Conservation (phyloP, 2,329 filamentous ascomycete species). For the Neofusicoccum kwambonambiense region DNA sequence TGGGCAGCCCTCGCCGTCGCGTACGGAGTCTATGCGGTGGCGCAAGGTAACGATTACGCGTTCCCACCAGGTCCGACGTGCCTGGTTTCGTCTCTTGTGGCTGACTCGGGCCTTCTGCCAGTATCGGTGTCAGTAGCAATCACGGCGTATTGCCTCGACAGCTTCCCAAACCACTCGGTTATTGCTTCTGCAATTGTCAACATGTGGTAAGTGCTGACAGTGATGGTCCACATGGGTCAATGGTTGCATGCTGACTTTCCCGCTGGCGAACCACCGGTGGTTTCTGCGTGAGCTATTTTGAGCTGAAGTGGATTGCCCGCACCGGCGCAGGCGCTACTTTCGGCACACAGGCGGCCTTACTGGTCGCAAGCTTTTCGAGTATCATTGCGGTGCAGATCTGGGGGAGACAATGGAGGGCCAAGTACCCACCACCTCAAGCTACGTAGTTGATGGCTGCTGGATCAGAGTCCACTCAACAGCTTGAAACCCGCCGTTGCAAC, state of each 20-base stretch:
- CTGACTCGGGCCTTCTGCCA: background rate
- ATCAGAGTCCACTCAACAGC: background rate
- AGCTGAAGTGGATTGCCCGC: constrained; percentile 32
- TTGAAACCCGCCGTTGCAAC: background rate
- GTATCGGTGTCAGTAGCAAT: constrained; percentile 22
- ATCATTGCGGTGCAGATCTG: constrained; percentile 6
- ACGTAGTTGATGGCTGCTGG: background rate
- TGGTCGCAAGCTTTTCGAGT: constrained; percentile 23
- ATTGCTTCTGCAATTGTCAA: constrained; percentile 34
- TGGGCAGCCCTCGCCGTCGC: constrained; percentile 33
- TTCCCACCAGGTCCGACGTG: background rate
- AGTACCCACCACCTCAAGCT: background rate
- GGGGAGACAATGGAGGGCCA: constrained; percentile 1
- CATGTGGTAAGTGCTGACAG: constrained; percentile 19
- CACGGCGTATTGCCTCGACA: constrained; percentile 35
- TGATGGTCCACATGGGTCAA: background rate
- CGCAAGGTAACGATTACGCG: constrained; percentile 7
- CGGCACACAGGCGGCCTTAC: constrained; percentile 35
- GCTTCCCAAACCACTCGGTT: constrained; percentile 32
- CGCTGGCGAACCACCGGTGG: constrained; percentile 30
- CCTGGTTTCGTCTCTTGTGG: background rate
- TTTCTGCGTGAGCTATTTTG: constrained; percentile 37
- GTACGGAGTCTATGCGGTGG: constrained; percentile 27
- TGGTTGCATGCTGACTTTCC: background rate
- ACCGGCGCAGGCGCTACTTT: constrained; percentile 33